Conservation (phyloP, 208 protist species). For the Wallacemonas sp. region DNA sequence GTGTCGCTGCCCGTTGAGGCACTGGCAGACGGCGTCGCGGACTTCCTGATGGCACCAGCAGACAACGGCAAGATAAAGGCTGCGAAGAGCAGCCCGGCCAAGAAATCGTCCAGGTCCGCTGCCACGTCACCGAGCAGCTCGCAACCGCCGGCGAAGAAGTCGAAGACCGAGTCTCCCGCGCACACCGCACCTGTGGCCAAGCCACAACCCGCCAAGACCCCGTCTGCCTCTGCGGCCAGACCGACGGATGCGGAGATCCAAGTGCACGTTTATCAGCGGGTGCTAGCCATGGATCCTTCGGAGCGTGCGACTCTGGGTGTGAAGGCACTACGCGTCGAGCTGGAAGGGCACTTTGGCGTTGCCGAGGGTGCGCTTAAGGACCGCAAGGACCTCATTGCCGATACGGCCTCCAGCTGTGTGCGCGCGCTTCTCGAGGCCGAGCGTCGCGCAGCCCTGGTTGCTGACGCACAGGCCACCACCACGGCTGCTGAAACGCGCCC, state of each 20-base stretch:
- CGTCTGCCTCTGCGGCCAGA: background rate
- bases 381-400: conserved; percentile 56
- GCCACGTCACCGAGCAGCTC: background rate
- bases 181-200: background rate
- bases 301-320: conserved; percentile 57
- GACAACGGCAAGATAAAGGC: conserved; percentile 16
- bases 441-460: conserved; percentile 16
- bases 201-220: background rate
- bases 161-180: conserved; percentile 10
- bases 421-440: conserved; percentile 58
- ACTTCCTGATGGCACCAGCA: conserved; percentile 64
- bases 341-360: conserved; percentile 53
- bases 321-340: conserved; percentile 56
- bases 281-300: conserved; percentile 43
- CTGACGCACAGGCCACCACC: background rate
- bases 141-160: conserved; percentile 3
- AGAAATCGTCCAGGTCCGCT: background rate
- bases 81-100: background rate
- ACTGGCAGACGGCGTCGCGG: conserved; percentile 35
- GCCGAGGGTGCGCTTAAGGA: conserved; percentile 37
- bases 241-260: conserved; percentile 62
- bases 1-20: conserved; percentile 29
- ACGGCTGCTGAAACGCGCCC: background rate
- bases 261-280: conserved; percentile 62
- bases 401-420: conserved; percentile 68